Percentiles rank a stretch among this genome's conserved stretches.
These are phyloP conservation scores for Sporothrix variecibatus DNA, from an alignment of 2,329 filamentous ascomycete genomes.

Conservation along the genomic window DNA sequence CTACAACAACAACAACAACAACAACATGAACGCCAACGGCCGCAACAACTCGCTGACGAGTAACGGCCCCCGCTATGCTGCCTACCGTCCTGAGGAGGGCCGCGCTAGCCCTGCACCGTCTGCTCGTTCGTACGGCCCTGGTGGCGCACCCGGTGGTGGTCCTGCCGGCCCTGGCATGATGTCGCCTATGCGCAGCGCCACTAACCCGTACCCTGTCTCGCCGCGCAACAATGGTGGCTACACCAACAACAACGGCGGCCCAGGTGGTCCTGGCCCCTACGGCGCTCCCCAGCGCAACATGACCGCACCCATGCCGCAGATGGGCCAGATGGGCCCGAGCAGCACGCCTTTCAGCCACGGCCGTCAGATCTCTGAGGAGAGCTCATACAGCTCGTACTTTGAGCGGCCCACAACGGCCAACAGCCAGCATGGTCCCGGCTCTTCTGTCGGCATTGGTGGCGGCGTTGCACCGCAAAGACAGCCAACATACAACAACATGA, in stretches of 20 bases:
- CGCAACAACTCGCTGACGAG: slow-evolving; percentile 24
- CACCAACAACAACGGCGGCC: not conserved
- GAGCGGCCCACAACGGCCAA: slow-evolving; percentile 21
- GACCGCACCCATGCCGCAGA: slow-evolving; percentile 38
- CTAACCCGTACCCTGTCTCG: slow-evolving; percentile 31
- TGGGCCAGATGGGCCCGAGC: slow-evolving; percentile 23
- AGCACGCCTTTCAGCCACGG: slow-evolving; percentile 15
- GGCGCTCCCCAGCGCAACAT: slow-evolving; percentile 38
- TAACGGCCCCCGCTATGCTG: slow-evolving; percentile 19
- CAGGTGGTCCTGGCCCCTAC: slow-evolving; percentile 28
- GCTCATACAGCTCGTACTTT: slow-evolving; percentile 31
- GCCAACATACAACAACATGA: slow-evolving; percentile 21
- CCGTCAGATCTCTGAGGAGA: slow-evolving; percentile 29
- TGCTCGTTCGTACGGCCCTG: slow-evolving; percentile 30
- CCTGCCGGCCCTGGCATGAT: slow-evolving; percentile 18
- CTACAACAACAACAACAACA: slow-evolving; percentile 7
- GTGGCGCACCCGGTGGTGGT: not conserved
- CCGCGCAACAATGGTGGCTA: slow-evolving; percentile 8
- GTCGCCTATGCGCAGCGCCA: slow-evolving; percentile 36
- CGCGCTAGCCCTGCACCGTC: slow-evolving; percentile 39
- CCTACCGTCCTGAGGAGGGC: slow-evolving; percentile 20
- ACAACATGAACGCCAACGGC: not conserved
- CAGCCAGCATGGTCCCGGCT: slow-evolving; percentile 20
- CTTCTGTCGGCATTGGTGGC: not conserved
- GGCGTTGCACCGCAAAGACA: not conserved